Percentiles rank a stretch among this genome's conserved stretches.
Evolutionary conservation across 495 filamentous ascomycete species (phyloP).

Genomic region (Penicillium turbatum): DNA sequence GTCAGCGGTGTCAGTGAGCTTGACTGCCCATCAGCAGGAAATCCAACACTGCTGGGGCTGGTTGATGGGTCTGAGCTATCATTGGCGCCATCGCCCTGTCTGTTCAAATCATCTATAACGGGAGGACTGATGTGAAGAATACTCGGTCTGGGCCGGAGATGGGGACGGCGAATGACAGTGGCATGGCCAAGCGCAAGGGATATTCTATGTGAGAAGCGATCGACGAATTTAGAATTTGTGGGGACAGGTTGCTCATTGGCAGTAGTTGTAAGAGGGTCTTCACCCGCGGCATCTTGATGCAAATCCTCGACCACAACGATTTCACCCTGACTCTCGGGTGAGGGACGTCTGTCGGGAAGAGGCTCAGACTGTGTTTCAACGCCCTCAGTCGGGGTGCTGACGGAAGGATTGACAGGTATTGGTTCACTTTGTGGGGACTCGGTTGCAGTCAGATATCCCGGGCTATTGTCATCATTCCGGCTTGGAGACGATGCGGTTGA

Average conservation of each 20-base stretch:
- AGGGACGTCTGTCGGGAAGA: not conserved
- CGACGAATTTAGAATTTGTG: slow-evolving; percentile 31
- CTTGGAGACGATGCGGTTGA: not conserved
- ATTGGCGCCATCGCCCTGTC: slow-evolving; percentile 28
- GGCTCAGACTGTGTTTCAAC: not conserved
- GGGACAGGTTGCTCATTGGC: slow-evolving; percentile 6
- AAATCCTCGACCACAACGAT: not conserved
- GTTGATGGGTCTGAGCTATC: slow-evolving; percentile 42
- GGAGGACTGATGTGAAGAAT: slow-evolving; percentile 29
- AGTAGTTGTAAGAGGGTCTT: not conserved
- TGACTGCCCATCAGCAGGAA: slow-evolving; percentile 31
- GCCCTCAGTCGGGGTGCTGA: not conserved
- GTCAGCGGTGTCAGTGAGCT: slow-evolving; percentile 35
- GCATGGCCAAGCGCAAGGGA: slow-evolving; percentile 48
- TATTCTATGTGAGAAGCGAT: slow-evolving; percentile 47
- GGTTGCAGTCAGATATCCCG: not conserved
- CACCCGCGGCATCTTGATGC: not conserved
- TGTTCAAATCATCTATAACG: slow-evolving; percentile 4
- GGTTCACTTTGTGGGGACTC: slow-evolving; percentile 8
- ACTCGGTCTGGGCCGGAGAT: slow-evolving; percentile 42
- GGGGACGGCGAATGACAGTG: slow-evolving; percentile 52
- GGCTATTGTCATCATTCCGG: not conserved
- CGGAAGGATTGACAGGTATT: not conserved
- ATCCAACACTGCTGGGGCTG: slow-evolving; percentile 29
- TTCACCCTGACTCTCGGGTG: not conserved